Conservation (phyloP, 768 basidiomycete species). For the Suillus tomentosus region DNA sequence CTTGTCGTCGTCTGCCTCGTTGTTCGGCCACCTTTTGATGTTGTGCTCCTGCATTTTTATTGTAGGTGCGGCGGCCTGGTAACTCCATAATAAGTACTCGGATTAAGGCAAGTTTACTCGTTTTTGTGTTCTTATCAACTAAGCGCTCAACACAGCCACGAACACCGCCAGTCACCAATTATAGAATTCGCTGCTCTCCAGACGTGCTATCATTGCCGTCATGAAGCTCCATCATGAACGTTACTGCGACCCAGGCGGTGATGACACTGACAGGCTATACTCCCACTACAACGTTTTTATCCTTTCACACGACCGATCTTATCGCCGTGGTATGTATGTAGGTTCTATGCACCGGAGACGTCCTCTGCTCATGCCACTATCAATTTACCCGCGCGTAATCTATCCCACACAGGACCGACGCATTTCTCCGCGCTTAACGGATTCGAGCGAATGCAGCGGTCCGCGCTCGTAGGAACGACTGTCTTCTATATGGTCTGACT, state of each 20-base stretch:
- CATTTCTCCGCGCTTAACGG: neutral
- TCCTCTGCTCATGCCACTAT: neutral
- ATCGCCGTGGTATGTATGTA: neutral
- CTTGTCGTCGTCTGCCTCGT: constrained; percentile 9
- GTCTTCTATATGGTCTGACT: neutral
- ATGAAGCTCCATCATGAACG: constrained; percentile 5
- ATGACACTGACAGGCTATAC: constrained; percentile 8
- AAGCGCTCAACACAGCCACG: constrained; percentile 2
- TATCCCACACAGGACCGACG: neutral
- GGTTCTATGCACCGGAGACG: neutral
- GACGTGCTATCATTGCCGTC: constrained; percentile 8
- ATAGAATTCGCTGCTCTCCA: constrained; percentile 3
- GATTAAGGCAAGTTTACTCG: neutral
- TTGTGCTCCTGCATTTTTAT: neutral
- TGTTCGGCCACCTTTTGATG: neutral
- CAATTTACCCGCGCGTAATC: neutral
- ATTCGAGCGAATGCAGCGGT: neutral
- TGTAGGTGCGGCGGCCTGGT: neutral
- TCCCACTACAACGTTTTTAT: neutral
- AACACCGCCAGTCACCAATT: constrained; percentile 5
- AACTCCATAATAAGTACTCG: neutral
- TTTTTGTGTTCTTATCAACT: constrained; percentile 2
- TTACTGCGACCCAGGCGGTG: constrained; percentile 5
- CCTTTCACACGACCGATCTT: neutral
- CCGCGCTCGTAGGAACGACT: neutral